Evolutionary conservation across 352 stramenopile species (phyloP).

Genomic region (Phytophthora constricta): DNA sequence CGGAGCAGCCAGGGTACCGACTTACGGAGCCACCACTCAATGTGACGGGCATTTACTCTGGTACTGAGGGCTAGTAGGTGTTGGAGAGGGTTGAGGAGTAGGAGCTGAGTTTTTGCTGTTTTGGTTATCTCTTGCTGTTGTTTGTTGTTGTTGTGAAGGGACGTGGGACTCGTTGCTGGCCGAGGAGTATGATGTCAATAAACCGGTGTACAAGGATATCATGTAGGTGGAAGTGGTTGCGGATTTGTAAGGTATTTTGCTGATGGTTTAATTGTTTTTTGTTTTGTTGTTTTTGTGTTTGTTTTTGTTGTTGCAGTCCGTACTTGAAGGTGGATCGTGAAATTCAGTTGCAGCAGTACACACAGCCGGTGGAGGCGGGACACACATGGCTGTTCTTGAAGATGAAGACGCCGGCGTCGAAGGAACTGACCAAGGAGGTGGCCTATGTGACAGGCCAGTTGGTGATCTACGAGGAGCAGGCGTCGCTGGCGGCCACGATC

Average conservation of each 20-base stretch:
- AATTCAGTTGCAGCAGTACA: slow-evolving; percentile 82
- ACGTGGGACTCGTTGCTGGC: slow-evolving; percentile 65
- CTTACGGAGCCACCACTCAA: slow-evolving; percentile 54
- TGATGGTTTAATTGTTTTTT: not conserved
- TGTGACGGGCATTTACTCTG: slow-evolving; percentile 83
- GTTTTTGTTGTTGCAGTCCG: slow-evolving; percentile 39
- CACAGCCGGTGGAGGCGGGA: slow-evolving; percentile 70
- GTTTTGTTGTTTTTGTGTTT: not conserved
- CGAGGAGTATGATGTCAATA: slow-evolving; percentile 66
- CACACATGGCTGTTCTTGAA: slow-evolving; percentile 85
- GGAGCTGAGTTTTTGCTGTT: not conserved
- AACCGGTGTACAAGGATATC: slow-evolving; percentile 67
- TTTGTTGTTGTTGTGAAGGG: slow-evolving; percentile 24
- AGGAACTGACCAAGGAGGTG: slow-evolving; percentile 72
- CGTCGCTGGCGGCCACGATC: slow-evolving; percentile 80
- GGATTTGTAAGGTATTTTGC: not conserved
- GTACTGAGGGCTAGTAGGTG: too few species aligned
- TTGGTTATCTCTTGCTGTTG: not conserved
- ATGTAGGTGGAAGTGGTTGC: slow-evolving; percentile 60
- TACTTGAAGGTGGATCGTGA: slow-evolving; percentile 77
- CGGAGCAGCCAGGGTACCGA: slow-evolving; percentile 55
- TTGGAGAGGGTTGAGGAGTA: not conserved
- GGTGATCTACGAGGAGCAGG: slow-evolving; percentile 85
- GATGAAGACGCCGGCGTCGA: slow-evolving; percentile 75
- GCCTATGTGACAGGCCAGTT: slow-evolving; percentile 83